Conservation (phyloP, 2,329 filamentous ascomycete species). For the Alternaria sp. region DNA sequence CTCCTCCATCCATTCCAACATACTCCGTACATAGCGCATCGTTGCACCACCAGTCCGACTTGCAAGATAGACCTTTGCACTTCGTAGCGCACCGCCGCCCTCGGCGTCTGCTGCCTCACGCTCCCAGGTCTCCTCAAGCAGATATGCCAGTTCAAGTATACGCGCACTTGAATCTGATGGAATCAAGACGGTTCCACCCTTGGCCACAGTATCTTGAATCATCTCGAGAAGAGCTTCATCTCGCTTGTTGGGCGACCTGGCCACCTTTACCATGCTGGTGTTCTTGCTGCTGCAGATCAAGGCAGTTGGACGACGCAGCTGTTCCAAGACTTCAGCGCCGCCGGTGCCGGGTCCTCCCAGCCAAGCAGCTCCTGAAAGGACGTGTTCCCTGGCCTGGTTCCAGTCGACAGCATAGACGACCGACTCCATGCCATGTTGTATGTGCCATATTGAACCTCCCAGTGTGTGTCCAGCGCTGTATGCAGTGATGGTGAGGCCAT, state of each 20-base stretch:
- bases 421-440: slow-evolving; percentile 94
- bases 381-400: slow-evolving; percentile 97
- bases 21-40: slow-evolving; percentile 88
- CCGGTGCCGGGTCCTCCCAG: slow-evolving; percentile 81
- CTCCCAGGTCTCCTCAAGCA: slow-evolving; percentile 90
- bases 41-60: slow-evolving; percentile 87
- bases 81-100: slow-evolving; percentile 57
- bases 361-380: slow-evolving; percentile 93
- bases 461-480: slow-evolving; percentile 97
- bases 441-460: slow-evolving; percentile 98
- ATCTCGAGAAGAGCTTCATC: slow-evolving; percentile 87
- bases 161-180: slow-evolving; percentile 96
- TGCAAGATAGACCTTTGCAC: slow-evolving; percentile 76
- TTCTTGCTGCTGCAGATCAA: slow-evolving; percentile 90
- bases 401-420: slow-evolving; percentile 98
- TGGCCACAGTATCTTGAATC: slow-evolving; percentile 77
- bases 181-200: slow-evolving; percentile 90
- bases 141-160: slow-evolving; percentile 88
- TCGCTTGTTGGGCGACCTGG: slow-evolving; percentile 78
- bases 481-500: slow-evolving; percentile 91
- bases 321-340: slow-evolving; percentile 90
- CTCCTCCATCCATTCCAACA: slow-evolving; percentile 99
- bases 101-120: slow-evolving; percentile 37
- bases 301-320: slow-evolving; percentile 90
- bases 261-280: slow-evolving; percentile 72